A percentile compares a stretch with the other conserved stretches of the same genome.
Evolutionary conservation across 2,329 filamentous ascomycete genomes (phyloP).

Genomic region (Arthrobotrys entomopaga): DNA sequence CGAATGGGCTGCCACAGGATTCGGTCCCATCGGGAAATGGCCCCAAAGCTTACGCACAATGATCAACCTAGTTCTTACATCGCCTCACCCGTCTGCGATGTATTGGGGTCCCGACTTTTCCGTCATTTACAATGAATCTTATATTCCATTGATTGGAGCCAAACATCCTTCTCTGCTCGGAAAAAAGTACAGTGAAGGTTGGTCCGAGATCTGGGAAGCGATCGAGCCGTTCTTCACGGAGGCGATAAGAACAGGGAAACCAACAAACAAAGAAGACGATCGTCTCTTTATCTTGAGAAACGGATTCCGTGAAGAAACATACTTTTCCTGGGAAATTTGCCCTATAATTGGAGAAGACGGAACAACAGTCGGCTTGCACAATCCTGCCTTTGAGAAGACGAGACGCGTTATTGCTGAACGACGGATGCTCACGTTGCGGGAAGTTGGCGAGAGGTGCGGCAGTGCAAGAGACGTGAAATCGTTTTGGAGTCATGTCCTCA

Average conservation of each 20-base stretch:
- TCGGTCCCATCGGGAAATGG: slow-evolving; percentile 82
- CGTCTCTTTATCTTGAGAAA: slow-evolving; percentile 76
- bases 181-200: slow-evolving; percentile 71
- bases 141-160: slow-evolving; percentile 75
- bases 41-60: slow-evolving; percentile 76
- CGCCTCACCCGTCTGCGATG: slow-evolving; percentile 77
- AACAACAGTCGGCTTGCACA: slow-evolving; percentile 56
- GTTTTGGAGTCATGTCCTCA: slow-evolving; percentile 57
- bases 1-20: slow-evolving; percentile 77
- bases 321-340: slow-evolving; percentile 58
- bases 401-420: slow-evolving; percentile 56
- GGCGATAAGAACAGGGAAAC: slow-evolving; percentile 76
- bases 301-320: slow-evolving; percentile 62
- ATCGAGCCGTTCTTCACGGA: slow-evolving; percentile 75
- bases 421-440: slow-evolving; percentile 57
- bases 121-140: slow-evolving; percentile 78
- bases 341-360: slow-evolving; percentile 57
- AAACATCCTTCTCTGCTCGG: slow-evolving; percentile 84
- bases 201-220: slow-evolving; percentile 79
- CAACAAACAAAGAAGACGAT: slow-evolving; percentile 84
- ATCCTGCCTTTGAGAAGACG: slow-evolving; percentile 58
- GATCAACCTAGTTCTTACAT: slow-evolving; percentile 84
- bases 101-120: slow-evolving; percentile 80
- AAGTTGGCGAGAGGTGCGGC: slow-evolving; percentile 66
- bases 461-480: slow-evolving; percentile 61